Evolutionary conservation across 2,329 filamentous ascomycete species (phyloP), one percentile per base, ranked within the genome.

Genomic region (Gyromitra esculenta): DNA sequence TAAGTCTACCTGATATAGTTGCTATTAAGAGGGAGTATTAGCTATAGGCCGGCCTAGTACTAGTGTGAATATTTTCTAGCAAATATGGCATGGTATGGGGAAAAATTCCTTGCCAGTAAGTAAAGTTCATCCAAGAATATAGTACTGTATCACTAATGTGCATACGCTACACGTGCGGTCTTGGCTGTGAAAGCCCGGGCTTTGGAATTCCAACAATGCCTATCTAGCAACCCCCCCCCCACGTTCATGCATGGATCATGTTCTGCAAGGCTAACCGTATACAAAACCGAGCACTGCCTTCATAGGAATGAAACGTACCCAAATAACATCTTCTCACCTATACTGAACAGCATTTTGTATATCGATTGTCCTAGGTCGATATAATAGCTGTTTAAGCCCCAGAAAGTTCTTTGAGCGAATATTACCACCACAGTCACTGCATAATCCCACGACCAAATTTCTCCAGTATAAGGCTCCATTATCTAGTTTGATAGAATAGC

Each of bases 271-370:
- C 48, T 64, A 71, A 57, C 39, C 21, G 69, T 72, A 72, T 72
- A 54, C 64, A 63, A 66, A 56, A 7, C 25, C n/a, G 45, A 60
- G 69, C 69, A 76, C 74, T 68, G 69, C 69, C 74, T 45, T 76
- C 41, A 35, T 41, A 56, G 21, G 8, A 41, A 15, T 70, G 56
- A 41, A 70, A 70, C 59, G 48, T 48, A 9, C 31, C 31, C 66
- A 70, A 60, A 50, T 75, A 35, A 35, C 21, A 59, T 57, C 11
- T 60, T 45, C 67, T 54, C 48, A 71, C 21, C 31, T 70, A 15
- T 54, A 52, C 15, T 54, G 56, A 35, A 39, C 31, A n/a, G 6
- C 41, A 63, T 71, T 62, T 71, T 54, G 25, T 71, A 35, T 50
- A 41, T 56, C n/a, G 25, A 71, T 54, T 64, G 57, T 64, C 25